Base-by-base conservation (phyloP, 805 yeast genomes). In the Barnettozyma botsteinii region DNA sequence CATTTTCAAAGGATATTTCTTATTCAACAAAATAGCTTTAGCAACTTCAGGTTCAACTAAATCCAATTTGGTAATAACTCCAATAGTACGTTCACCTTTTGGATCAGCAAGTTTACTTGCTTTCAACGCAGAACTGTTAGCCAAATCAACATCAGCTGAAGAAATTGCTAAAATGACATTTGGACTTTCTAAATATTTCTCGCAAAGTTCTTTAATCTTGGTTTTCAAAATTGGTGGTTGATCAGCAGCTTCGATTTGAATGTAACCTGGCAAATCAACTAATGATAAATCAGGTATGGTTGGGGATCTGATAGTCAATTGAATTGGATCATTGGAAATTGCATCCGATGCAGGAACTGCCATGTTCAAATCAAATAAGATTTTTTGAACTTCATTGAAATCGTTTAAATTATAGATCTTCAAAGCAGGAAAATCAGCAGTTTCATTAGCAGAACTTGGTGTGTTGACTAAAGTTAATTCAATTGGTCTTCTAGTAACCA, bases 401-500 rank as follows among this genome's bases (percentile, higher is more conserved):
- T 91, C 95, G 6, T 93, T 83, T 54, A 94, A 59, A 50, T 84
- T 85, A 56, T 75, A 83, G 67, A 86, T 68, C 52, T 85, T 82
- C 56, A 93, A 66, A 11, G 91, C 87, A 1, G 98, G 98, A 55
- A 93, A 91, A 59, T 91, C 97, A 2, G 97, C 96, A 24, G 79
- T 77, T 49, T 86, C 95, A 7, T 89, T 82, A 3, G 88, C 87
- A 1, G 79, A 60, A 31, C 70, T 70, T n/a, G 94, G 89, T 3
- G 95, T 78, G 57, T 93, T 89, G 8, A 93, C 81, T 35, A 93
- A 69, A 0, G 98, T 94, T 48, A 93, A 70, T 64, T 93, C 99
- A 34, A 93, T 91, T 2, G 99, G 99, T 52, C 98, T 75, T 60
- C 98, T 77, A 0, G 99, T 93, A 25, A 94, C 98, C 98, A 93